Percentiles rank a stretch among this genome's conserved stretches.
Evolutionary conservation across 768 basidiomycete genomes (phyloP).

Genomic region (Russula dissimulans): DNA sequence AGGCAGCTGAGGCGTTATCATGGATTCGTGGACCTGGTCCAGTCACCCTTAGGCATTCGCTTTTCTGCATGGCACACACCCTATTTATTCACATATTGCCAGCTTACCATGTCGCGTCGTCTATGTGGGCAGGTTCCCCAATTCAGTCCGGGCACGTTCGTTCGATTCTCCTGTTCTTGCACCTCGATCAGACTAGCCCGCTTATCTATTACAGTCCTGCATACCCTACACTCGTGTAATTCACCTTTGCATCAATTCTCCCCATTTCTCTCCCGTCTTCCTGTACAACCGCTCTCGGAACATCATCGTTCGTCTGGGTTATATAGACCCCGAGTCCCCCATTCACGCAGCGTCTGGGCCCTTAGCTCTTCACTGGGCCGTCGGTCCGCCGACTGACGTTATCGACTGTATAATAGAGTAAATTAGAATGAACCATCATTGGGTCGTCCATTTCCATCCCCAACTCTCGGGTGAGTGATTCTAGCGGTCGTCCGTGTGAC

Average conservation of each 20-base stretch:
- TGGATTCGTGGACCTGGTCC: slow-evolving; percentile 3
- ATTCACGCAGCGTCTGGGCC: not conserved
- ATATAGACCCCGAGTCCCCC: not conserved
- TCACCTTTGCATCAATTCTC: slow-evolving; percentile 8
- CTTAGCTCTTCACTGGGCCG: not conserved
- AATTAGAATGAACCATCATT: not conserved
- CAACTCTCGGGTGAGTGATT: not conserved
- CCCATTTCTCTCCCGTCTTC: not conserved
- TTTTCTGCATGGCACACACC: slow-evolving; percentile 9
- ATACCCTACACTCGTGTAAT: slow-evolving; percentile 21
- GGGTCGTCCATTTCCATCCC: not conserved
- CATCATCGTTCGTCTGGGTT: not conserved
- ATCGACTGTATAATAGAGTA: slow-evolving; percentile 11
- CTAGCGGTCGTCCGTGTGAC: not conserved
- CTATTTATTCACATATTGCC: slow-evolving; percentile 15
- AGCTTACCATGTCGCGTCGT: slow-evolving; percentile 2
- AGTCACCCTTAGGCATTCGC: not conserved
- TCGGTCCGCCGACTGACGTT: not conserved
- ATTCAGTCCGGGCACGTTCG: not conserved
- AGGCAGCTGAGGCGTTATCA: not conserved
- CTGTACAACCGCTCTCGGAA: not conserved
- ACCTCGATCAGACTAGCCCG: not conserved
- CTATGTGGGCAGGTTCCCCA: slow-evolving; percentile 2
- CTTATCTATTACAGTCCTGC: slow-evolving; percentile 11
- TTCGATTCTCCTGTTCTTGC: slow-evolving; percentile 6